A percentile compares a stretch with the other conserved stretches of the same genome.
phyloP scores from a whole-genome alignment of 176 grass and related monocot species.

The Panicum miliaceum region DNA sequence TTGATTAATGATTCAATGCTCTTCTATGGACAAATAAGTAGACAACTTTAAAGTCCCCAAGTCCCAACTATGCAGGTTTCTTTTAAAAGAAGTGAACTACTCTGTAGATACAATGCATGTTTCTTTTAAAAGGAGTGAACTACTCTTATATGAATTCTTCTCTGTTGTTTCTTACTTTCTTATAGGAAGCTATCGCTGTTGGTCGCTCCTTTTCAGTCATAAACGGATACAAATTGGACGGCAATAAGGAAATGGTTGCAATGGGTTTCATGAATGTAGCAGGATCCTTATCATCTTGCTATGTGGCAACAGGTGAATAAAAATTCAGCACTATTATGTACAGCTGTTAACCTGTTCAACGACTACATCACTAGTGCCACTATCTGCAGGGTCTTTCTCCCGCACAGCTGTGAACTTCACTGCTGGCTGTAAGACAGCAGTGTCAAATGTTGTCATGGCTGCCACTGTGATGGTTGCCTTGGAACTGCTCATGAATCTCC shows the following conservation, averaged over 20 bases:
- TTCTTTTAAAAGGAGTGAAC: neutral
- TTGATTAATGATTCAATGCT: neutral
- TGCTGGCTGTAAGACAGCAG: constrained; percentile 76
- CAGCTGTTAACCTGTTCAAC: neutral
- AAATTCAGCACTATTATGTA: neutral
- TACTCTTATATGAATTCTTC: neutral
- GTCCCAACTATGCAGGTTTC: neutral
- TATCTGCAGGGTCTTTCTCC: constrained; percentile 77
- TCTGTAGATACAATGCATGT: neutral
- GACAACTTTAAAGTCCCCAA: neutral
- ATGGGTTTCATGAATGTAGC: constrained; percentile 90
- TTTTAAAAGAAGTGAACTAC: neutral
- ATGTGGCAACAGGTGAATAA: constrained; percentile 75
- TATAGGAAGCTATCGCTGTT: constrained; percentile 81
- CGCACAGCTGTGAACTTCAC: constrained; percentile 90
- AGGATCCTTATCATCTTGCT: constrained; percentile 90
- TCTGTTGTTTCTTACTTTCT: neutral
- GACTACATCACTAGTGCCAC: neutral
- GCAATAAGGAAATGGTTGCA: constrained; percentile 97
- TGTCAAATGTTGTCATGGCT: constrained; percentile 91
- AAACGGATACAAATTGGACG: constrained; percentile 62
- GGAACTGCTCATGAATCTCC: constrained; percentile 60
- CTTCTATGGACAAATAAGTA: constrained; percentile 1
- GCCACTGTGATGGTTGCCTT: constrained; percentile 74
- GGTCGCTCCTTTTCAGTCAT: constrained; percentile 23